phyloP scores from a whole-genome alignment of 495 filamentous ascomycete species.

The Penicillium robsamsonii region DNA sequence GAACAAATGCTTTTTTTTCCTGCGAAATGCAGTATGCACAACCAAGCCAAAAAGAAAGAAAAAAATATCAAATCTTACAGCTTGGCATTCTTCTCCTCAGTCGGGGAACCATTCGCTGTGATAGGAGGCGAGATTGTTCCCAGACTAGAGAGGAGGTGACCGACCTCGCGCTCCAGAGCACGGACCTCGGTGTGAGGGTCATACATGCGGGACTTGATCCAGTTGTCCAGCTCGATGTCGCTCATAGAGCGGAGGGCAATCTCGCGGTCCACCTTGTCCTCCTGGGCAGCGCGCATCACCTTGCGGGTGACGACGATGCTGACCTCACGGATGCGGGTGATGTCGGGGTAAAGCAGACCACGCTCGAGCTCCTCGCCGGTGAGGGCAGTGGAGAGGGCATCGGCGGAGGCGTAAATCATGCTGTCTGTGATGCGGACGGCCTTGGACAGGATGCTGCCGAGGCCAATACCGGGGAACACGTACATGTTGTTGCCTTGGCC shows the following conservation, averaged over 20 bases:
- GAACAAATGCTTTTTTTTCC: constrained; percentile 7
- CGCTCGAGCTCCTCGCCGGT: constrained; percentile 75
- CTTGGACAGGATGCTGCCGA: constrained; percentile 92
- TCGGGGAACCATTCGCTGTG: constrained; percentile 26
- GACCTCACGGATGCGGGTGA: constrained; percentile 87
- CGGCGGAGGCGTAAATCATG: constrained; percentile 91
- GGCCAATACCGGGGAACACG: constrained; percentile 95
- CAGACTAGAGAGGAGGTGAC: constrained; percentile 45
- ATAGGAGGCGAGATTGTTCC: constrained; percentile 31
- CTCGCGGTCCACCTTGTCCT: constrained; percentile 80
- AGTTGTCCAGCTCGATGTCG: constrained; percentile 73
- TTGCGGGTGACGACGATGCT: constrained; percentile 82
- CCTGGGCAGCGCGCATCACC: constrained; percentile 89
- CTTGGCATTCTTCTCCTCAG: constrained; percentile 43
- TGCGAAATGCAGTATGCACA: constrained; percentile 1
- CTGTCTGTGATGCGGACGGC: constrained; percentile 83
- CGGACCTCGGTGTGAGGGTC: constrained; percentile 67
- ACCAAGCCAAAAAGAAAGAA: constrained; percentile 8
- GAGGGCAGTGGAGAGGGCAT: constrained; percentile 73
- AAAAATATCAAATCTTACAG: constrained; percentile 34
- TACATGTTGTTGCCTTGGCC: constrained; percentile 96
- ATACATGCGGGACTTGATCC: constrained; percentile 80
- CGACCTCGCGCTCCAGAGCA: constrained; percentile 53
- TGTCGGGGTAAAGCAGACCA: constrained; percentile 88
- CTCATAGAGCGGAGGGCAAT: constrained; percentile 63